A percentile compares a stretch with the other conserved stretches of the same genome.
phyloP scores from a whole-genome alignment of 2,329 filamentous ascomycete genomes.

The Ceratocystis diversiconidia region DNA sequence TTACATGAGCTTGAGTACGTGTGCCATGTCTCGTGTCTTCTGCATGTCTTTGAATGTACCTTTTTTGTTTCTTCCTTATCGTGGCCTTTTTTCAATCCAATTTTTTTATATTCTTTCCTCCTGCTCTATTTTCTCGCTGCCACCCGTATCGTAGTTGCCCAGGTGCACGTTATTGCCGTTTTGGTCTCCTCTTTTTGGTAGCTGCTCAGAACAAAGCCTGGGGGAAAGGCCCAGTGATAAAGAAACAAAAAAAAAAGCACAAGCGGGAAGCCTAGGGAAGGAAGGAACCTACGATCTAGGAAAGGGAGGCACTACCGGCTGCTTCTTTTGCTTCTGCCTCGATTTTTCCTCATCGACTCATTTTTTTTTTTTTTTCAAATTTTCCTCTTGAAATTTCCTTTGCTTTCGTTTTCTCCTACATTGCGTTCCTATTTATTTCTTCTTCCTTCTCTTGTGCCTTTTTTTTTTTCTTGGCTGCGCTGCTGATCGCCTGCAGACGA shows the following conservation, averaged over 20 bases:
- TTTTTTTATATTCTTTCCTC: background rate
- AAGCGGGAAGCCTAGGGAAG: constrained; percentile 3
- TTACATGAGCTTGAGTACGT: background rate
- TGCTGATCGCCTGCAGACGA: background rate
- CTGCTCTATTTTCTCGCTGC: background rate
- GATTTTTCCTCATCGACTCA: background rate
- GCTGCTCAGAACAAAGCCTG: background rate
- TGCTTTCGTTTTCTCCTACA: background rate
- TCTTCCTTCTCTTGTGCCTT: background rate
- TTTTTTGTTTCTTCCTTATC: background rate
- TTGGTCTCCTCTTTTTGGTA: background rate
- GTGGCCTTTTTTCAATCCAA: background rate
- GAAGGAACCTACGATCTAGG: constrained; percentile 4
- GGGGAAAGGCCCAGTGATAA: no score
- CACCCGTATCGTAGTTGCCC: background rate
- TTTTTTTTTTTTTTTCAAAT: background rate
- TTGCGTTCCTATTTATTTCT: background rate
- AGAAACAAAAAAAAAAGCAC: background rate
- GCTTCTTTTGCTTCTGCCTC: background rate
- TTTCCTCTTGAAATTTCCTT: background rate
- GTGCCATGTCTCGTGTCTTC: background rate
- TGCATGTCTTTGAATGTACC: background rate
- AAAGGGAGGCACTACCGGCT: background rate
- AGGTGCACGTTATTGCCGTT: background rate
- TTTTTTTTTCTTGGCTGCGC: background rate